phyloP scores from a whole-genome alignment of 192 early-diverging fungal genomes.

The Coemansia umbellata region DNA sequence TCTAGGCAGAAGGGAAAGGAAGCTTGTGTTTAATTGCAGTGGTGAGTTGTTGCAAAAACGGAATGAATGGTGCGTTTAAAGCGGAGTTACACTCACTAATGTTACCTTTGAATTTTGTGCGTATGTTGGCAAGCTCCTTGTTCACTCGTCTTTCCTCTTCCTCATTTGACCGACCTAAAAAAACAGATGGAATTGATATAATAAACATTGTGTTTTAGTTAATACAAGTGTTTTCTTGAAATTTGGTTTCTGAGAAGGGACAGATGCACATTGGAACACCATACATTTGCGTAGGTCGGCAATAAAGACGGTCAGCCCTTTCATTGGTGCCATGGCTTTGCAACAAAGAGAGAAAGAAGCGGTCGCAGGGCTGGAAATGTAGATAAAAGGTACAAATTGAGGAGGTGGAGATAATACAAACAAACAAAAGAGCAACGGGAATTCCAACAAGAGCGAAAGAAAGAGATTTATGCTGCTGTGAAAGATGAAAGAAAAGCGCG shows the following conservation, averaged over 20 bases:
- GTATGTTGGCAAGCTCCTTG: slow-evolving; percentile 99
- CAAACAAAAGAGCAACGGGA: neutral
- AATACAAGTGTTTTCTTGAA: no score
- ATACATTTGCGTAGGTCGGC: slow-evolving; percentile 98
- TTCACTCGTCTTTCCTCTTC: slow-evolving; percentile 98
- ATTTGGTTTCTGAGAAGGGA: no score
- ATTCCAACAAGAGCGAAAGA: no score
- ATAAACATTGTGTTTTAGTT: no score
- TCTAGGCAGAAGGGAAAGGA: no score
- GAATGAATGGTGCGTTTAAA: neutral
- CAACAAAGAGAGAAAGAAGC: no score
- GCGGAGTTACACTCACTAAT: neutral
- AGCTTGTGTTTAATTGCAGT: no score
- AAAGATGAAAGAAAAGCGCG: neutral
- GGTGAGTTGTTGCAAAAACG: no score
- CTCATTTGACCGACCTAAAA: slow-evolving; percentile 86
- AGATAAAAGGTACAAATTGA: neutral
- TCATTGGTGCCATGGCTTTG: slow-evolving; percentile 61
- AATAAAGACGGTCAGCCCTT: slow-evolving; percentile 92
- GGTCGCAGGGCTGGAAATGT: neutral
- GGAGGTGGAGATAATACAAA: neutral
- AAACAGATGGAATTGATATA: neutral
- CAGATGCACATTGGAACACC: neutral
- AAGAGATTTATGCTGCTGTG: neutral
- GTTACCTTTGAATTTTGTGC: slow-evolving; percentile 94